Evolutionary conservation across 1,284 basidiomycete species (phyloP).

Genomic region (Puccinia sorghi): DNA sequence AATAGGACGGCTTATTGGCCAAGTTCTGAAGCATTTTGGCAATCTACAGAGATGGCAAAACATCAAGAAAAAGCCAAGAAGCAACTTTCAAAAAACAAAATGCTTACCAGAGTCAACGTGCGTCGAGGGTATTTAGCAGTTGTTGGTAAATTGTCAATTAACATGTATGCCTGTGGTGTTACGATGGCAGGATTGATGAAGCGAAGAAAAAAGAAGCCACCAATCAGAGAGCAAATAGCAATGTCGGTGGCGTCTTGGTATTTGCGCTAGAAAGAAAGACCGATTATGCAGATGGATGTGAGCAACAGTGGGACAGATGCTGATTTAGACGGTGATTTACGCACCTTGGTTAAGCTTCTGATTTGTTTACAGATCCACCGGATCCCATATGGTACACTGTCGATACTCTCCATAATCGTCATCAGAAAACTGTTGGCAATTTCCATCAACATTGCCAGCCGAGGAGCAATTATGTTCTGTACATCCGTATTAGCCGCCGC

Average conservation of each 20-base stretch:
- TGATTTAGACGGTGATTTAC: conserved; percentile 54
- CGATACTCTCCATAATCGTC: conserved; percentile 98
- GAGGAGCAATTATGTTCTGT: conserved; percentile 92
- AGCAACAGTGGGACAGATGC: conserved; percentile 6
- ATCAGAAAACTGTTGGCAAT: conserved; percentile 95
- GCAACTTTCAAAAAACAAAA: background rate
- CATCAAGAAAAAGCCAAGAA: background rate
- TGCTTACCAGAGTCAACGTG: conserved; percentile 82
- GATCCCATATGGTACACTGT: conserved; percentile 96
- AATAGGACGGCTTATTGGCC: conserved; percentile 96
- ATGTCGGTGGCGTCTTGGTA: conserved; percentile 97
- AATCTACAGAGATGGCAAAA: conserved; percentile 65
- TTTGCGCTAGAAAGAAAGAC: conserved; percentile 70
- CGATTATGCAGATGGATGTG: background rate
- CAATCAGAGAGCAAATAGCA: conserved; percentile 96
- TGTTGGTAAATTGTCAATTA: conserved; percentile 86
- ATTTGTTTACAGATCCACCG: conserved; percentile 99
- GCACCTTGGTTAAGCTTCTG: conserved; percentile 83
- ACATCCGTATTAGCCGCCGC: conserved; percentile 90
- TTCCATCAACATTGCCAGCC: conserved; percentile 97
- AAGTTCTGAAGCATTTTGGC: conserved; percentile 99
- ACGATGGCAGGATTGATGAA: conserved; percentile 99
- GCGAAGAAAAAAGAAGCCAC: conserved; percentile 98
- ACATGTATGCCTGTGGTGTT: conserved; percentile 98
- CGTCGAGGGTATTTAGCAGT: conserved; percentile 88